Percentiles rank a stretch among this genome's conserved stretches.
These are phyloP conservation scores for Coniferiporia sulphurascens DNA, from an alignment of 1,284 basidiomycete species.

Conservation along the genomic window DNA sequence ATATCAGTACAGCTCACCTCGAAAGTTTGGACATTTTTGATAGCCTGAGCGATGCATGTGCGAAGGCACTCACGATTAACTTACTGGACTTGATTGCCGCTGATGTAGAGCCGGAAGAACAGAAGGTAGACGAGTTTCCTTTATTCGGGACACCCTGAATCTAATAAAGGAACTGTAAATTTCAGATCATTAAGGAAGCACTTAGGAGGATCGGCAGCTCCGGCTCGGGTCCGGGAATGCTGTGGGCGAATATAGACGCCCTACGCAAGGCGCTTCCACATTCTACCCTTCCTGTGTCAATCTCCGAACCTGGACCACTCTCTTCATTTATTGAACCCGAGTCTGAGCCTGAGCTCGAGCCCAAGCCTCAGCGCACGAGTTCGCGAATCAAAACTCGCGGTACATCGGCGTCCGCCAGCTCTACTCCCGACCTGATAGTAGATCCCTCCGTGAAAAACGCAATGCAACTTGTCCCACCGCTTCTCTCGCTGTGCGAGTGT, in stretches of 20 bases:
- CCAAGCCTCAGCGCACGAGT: slow-evolving; percentile 43
- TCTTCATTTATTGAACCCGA: slow-evolving; percentile 25
- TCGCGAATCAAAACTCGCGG: slow-evolving; percentile 26
- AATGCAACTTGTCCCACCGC: slow-evolving; percentile 60
- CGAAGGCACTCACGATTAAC: slow-evolving; percentile 55
- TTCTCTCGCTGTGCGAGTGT: slow-evolving; percentile 51
- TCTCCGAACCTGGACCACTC: slow-evolving; percentile 23
- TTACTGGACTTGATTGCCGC: slow-evolving; percentile 50
- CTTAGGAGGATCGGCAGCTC: slow-evolving; percentile 46
- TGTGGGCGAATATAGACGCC: slow-evolving; percentile 50
- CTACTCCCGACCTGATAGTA: slow-evolving; percentile 2
- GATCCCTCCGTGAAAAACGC: slow-evolving; percentile 37
- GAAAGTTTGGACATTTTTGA: slow-evolving; percentile 63
- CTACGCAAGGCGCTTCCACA: slow-evolving; percentile 35
- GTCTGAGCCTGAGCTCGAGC: slow-evolving; percentile 45
- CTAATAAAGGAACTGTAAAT: background rate
- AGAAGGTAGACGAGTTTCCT: slow-evolving; percentile 24
- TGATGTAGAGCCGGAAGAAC: slow-evolving; percentile 34
- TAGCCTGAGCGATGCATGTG: slow-evolving; percentile 52
- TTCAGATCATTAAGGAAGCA: slow-evolving; percentile 41
- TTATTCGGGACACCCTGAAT: background rate
- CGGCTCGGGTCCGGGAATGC: slow-evolving; percentile 52
- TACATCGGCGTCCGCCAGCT: slow-evolving; percentile 34
- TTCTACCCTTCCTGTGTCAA: slow-evolving; percentile 11
- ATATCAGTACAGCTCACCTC: slow-evolving; percentile 48